Base-by-base conservation (phyloP, 2,329 filamentous ascomycete genomes). In the Elsinoe fawcettii region DNA sequence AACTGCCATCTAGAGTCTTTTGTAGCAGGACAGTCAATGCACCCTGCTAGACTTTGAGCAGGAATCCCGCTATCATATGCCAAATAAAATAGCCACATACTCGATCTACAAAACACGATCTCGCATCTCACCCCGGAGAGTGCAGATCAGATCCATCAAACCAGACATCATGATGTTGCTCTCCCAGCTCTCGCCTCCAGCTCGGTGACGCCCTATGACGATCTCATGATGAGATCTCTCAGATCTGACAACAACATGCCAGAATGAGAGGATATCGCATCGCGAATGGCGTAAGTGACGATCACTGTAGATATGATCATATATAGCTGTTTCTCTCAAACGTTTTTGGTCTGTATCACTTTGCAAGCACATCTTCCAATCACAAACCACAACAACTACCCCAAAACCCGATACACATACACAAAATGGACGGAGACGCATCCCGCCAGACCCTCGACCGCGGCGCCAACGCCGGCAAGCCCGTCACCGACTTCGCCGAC, bases 371-470 rank as follows among this genome's bases (percentile, higher is more conserved):
- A 39, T n/a, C 41, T 3, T 16, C 30, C 23, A 8, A 12, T 27
- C 14, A 32, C 51, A 47, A 51, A 30, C 27, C 5, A 30, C 27
- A 41, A 23, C 47, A 18, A 16, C 14, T 14, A 9, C 8, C 22
- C 51, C 34, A 41, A 58, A 18, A 11, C 3, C 3, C 37, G 8
- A 27, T 23, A 20, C 18, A 20, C 43, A 59, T 36, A 62, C 43
- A 46, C 58, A 61, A 5, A 30, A 65, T 56, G 58, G 65, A 66
- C 64, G 65, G 65, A 34, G 64, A 67, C 58, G 25, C 58, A 22
- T 60, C 63, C 23, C 61, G 58, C 27, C 64, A 62, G 55, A 63
- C 61, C 30, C 59, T 66, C 54, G 64, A 66, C 57, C 44, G 55
- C 32, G 65, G 64, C 36, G 65, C 65, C 39, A n/a, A 14, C 51